Evolutionary conservation across 1,139 yeast genomes (phyloP).

Genomic region (Geotrichum carabidarum): DNA sequence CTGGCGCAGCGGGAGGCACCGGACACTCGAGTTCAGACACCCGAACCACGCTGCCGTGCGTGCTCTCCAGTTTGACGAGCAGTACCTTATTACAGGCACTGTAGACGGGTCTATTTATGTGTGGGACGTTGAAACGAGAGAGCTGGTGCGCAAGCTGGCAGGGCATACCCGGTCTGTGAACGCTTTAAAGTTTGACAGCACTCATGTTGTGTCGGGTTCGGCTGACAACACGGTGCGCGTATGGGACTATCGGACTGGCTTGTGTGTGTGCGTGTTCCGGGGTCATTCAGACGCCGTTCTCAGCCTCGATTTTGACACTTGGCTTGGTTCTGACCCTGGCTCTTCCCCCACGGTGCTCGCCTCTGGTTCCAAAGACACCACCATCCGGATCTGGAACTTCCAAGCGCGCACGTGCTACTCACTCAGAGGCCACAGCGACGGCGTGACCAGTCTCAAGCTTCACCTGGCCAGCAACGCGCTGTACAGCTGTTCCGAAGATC

Average conservation of each 20-base stretch:
- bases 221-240: constrained; percentile 86
- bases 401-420: constrained; percentile 89
- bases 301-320: constrained; percentile 56
- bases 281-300: constrained; percentile 88
- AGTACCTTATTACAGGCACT: constrained; percentile 81
- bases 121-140: constrained; percentile 82
- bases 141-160: constrained; percentile 64
- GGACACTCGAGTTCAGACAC: constrained; percentile 64
- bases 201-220: constrained; percentile 86
- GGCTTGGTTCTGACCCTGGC: no score
- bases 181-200: constrained; percentile 77
- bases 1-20: constrained; percentile 83
- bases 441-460: constrained; percentile 86
- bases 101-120: constrained; percentile 83
- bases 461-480: constrained; percentile 74
- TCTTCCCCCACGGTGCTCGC: constrained; percentile 59
- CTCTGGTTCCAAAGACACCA: constrained; percentile 87
- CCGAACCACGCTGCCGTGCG: constrained; percentile 76
- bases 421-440: constrained; percentile 84
- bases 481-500: constrained; percentile 86
- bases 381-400: constrained; percentile 94
- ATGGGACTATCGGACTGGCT: constrained; percentile 94
- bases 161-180: constrained; percentile 88
- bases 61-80: constrained; percentile 74
- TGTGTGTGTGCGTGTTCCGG: constrained; percentile 84